Evolutionary conservation across 805 yeast species (phyloP), one percentile per base, ranked within the genome.

Genomic region (Grigorovia jiainica): DNA sequence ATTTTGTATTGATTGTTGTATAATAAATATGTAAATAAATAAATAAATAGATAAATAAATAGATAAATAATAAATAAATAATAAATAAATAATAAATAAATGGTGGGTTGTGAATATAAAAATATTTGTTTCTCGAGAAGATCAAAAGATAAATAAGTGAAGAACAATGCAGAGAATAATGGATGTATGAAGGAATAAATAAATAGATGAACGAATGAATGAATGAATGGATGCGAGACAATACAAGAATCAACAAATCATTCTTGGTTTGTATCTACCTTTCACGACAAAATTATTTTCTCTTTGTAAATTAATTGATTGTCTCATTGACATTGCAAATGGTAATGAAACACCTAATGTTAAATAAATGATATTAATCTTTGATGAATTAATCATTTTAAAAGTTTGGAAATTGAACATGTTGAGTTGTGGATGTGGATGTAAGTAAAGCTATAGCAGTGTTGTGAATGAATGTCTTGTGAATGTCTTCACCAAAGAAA

Each of bases 251-350:
- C 18, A 34, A 10, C 37, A 39, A 31, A 39, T 25, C 38, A 40
- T 40, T 40, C 38, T 40, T n/a, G 42, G 42, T 33, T 31, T 34
- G 31, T 35, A 25, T 34, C 38, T 40, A 17, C 33, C 34, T 25
- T 32, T 40, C 3, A 33, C 6, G 13, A 5, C 19, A 7, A 19
- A 17, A 16, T 29, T 9, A 15, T 13, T 19, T 6, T 23, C 13
- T n/a, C 19, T 31, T 5, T 18, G 16, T 2, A 25, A 7, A 7
- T 16, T n/a, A 11, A 39, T 31, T 2, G 42, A 40, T 30, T 34
- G 38, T 27, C 31, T 40, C 24, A 35, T 35, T 10, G 42, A 40
- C 8, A 27, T 16, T 16, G 32, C 42, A 34, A 40, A 40, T 19
- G 42, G 42, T n/a, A 40, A 38, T 27, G 35, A 40, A 40, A n/a